Percentiles rank a stretch among this genome's conserved stretches.
phyloP scores from a whole-genome alignment of 2,329 filamentous ascomycete species.

The Trichoderma arundinaceum region DNA sequence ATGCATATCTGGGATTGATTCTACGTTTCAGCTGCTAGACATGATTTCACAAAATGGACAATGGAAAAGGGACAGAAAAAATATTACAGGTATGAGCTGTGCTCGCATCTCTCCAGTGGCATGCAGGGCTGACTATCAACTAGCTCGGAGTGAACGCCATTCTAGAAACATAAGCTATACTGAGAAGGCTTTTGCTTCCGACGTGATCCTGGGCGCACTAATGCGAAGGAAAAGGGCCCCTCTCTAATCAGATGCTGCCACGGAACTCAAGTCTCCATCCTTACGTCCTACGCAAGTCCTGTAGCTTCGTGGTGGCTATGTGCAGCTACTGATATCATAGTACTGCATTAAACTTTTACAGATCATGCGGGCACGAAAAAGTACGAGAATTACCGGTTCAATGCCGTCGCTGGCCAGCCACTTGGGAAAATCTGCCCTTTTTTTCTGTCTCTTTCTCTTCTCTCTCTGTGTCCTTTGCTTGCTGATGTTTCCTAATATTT shows the following conservation, averaged over 20 bases:
- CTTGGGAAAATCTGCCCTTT: not conserved
- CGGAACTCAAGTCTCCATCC: conserved; percentile 21
- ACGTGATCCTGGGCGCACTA: conserved; percentile 24
- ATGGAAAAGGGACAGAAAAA: too few relatives aligned
- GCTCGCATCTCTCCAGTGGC: not conserved
- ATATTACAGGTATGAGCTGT: conserved; percentile 2
- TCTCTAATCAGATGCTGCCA: conserved; percentile 30
- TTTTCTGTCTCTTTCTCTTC: not conserved
- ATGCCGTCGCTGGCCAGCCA: not conserved
- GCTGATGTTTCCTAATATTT: not conserved
- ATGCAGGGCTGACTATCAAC: conserved; percentile 22
- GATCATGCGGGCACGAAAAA: conserved; percentile 5
- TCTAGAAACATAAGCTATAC: conserved; percentile 24
- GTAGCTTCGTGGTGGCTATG: conserved; percentile 11
- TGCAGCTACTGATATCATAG: conserved; percentile 20
- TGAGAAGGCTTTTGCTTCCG: conserved; percentile 4
- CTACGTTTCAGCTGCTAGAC: not conserved
- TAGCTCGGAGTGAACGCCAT: conserved; percentile 21
- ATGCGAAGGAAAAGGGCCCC: conserved; percentile 21
- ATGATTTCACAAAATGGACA: not conserved
- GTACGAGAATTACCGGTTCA: not conserved
- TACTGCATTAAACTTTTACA: conserved; percentile 8
- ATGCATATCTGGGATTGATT: not conserved
- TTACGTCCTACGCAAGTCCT: not conserved
- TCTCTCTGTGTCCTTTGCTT: not conserved